phyloP scores from a whole-genome alignment of 1,284 basidiomycete genomes.

The Cutaneotrichosporon curvatum region DNA sequence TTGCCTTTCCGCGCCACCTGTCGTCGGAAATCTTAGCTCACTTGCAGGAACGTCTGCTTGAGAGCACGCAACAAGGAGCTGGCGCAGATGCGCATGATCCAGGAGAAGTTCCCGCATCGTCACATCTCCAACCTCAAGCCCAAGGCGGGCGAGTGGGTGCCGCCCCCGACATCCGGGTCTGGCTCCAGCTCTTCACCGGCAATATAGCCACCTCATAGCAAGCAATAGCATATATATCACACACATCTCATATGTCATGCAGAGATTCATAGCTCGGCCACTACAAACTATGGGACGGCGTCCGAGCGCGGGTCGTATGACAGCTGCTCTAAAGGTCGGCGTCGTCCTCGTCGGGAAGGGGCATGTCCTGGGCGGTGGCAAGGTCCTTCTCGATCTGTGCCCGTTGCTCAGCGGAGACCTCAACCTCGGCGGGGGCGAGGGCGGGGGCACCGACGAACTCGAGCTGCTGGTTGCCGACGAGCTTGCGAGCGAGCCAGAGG shows the following conservation, averaged over 20 bases:
- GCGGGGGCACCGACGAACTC: constrained; percentile 97
- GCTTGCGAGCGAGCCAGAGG: constrained; percentile 97
- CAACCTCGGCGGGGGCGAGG: constrained; percentile 87
- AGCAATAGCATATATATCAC: background rate
- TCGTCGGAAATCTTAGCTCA: background rate
- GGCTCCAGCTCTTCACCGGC: background rate
- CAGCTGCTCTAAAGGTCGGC: constrained; percentile 36
- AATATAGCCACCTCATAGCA: background rate
- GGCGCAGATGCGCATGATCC: constrained; percentile 38
- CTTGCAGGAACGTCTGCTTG: constrained; percentile 38
- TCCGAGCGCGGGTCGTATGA: constrained; percentile 3
- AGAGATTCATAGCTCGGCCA: constrained; percentile 22
- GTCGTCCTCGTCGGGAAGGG: constrained; percentile 48
- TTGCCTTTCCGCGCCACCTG: too few species aligned
- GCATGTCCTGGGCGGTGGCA: constrained; percentile 52
- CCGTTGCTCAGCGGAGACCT: constrained; percentile 64
- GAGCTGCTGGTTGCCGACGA: constrained; percentile 83
- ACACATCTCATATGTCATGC: constrained; percentile 13
- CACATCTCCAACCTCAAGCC: constrained; percentile 41
- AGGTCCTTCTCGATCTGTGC: constrained; percentile 66
- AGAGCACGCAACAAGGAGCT: constrained; percentile 36
- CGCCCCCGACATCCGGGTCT: constrained; percentile 1
- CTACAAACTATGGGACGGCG: constrained; percentile 10
- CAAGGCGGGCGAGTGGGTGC: constrained; percentile 5
- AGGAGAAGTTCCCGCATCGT: constrained; percentile 42